phyloP scores from a whole-genome alignment of 2,329 filamentous ascomycete species.

The Aspergillus ustus region DNA sequence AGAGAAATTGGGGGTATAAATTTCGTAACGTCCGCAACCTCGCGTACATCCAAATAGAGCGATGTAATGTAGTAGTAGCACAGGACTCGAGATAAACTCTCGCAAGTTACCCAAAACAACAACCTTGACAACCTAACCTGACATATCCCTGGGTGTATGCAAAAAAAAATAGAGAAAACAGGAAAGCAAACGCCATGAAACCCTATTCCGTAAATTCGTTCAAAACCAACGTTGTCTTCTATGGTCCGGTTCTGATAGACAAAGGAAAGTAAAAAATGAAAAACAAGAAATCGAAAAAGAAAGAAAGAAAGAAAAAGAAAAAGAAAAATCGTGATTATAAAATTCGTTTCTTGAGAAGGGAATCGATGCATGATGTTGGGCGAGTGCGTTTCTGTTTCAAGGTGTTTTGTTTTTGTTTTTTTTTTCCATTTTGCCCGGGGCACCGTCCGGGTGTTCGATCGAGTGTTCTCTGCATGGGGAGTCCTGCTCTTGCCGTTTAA shows the following conservation, averaged over 20 bases:
- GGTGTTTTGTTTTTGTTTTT: neutral
- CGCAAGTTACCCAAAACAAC: neutral
- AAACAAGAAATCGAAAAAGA: neutral
- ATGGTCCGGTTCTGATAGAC: conserved; percentile 3
- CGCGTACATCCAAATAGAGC: neutral
- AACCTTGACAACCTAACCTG: neutral
- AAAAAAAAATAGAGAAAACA: neutral
- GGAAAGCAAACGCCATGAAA: conserved; percentile 1
- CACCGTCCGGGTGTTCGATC: neutral
- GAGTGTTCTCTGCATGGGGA: neutral
- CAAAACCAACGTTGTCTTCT: conserved; percentile 2
- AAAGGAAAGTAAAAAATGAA: neutral
- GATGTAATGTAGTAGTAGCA: neutral
- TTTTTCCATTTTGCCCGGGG: neutral
- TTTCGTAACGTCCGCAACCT: neutral
- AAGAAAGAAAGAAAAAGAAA: neutral
- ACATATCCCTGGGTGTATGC: neutral
- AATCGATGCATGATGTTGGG: neutral
- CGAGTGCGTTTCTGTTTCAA: neutral
- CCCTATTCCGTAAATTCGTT: conserved; percentile 8
- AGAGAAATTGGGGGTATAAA: neutral
- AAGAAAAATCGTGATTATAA: conserved; percentile 9
- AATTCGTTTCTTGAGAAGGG: conserved; percentile 6
- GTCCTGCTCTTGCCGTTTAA: neutral
- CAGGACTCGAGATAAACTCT: neutral